Base-by-base conservation (phyloP, 1,139 yeast species). In the Scheffersomyces stambukii region DNA sequence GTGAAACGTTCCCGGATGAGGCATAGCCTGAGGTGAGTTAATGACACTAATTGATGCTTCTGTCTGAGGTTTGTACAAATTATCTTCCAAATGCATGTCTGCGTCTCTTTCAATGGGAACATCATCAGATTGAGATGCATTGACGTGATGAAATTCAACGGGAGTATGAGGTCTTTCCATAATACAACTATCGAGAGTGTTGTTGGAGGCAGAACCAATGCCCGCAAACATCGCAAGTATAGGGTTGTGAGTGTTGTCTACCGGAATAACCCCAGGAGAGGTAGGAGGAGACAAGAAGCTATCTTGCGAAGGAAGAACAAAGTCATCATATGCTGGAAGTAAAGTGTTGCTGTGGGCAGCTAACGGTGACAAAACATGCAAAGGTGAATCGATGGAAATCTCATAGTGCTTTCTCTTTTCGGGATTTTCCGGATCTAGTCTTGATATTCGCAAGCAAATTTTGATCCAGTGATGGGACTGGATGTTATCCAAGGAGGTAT, bases 401-500 rank as follows among this genome's bases (percentile, higher is more conserved):
- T 91, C 97, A 49, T 82, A 91, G 52, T 86, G 96, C 51, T 88
- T 89, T 21, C 93, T 57, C 57, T 72, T 81, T 26, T 63, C 64
- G 1, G 72, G 65, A 30, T 72, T 70, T 12, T 68, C 75, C 1
- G 78, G 70, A 31, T 80, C 77, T 8, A 65, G 52, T 41, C 73
- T 75, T 9, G 95, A 83, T 16, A 91, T 65, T 29, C 97, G 64
- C 30, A 91, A 57, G 38, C 93, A 81, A 9, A 91, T 73, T 54
- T 89, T 91, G 44, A 91, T 77, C 96, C 97, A 89, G 57, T 91
- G 98, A 46, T 84, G 91, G 6, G 89, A 70, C 54, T 85, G 85
- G 40, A 91, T 84, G 43, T 77, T 77, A 19, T 73, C 75, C 43
- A 71, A 80, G 3, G 86, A 75, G 1, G 96, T 84, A 53, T 89